Percentiles rank a stretch among this genome's conserved stretches.
Evolutionary conservation across 805 yeast species (phyloP).

Genomic region (Ogataea ganodermae): DNA sequence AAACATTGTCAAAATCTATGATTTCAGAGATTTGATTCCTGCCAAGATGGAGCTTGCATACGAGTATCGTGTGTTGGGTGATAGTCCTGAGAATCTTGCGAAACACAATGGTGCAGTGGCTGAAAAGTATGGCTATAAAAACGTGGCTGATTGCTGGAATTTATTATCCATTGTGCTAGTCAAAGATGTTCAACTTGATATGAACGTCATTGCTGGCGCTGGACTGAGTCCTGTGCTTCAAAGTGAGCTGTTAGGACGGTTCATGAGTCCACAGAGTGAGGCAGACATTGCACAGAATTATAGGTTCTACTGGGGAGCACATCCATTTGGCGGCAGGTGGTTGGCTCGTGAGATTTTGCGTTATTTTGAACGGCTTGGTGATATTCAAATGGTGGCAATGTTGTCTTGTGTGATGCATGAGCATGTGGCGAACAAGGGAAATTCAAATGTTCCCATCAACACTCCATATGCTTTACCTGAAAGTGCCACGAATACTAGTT

Average conservation of each 20-base stretch:
- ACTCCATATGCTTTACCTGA: slow-evolving; percentile 41
- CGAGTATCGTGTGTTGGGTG: slow-evolving; percentile 66
- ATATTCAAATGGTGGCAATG: slow-evolving; percentile 91
- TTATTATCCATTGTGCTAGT: slow-evolving; percentile 50
- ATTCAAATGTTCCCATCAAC: slow-evolving; percentile 44
- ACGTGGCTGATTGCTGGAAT: slow-evolving; percentile 76
- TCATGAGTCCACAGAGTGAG: slow-evolving; percentile 17
- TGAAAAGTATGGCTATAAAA: slow-evolving; percentile 55
- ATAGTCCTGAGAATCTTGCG: slow-evolving; percentile 63
- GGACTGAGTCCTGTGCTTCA: slow-evolving; percentile 16
- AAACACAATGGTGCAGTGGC: slow-evolving; percentile 74
- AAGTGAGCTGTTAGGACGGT: slow-evolving; percentile 17
- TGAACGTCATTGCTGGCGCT: slow-evolving; percentile 7
- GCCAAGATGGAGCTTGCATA: slow-evolving; percentile 70
- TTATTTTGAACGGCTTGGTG: slow-evolving; percentile 63
- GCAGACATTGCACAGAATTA: slow-evolving; percentile 20
- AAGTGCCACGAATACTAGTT: neutral
- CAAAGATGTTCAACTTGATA: slow-evolving; percentile 40
- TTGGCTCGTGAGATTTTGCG: slow-evolving; percentile 59
- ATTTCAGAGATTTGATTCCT: slow-evolving; percentile 71
- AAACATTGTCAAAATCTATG: slow-evolving; percentile 63
- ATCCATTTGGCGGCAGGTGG: slow-evolving; percentile 74
- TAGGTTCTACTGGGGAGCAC: slow-evolving; percentile 72
- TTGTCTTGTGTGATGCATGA: slow-evolving; percentile 70
- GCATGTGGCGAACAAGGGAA: slow-evolving; percentile 32